Evolutionary conservation across 2,329 filamentous ascomycete genomes (phyloP), one percentile per base, ranked within the genome.

Genomic region (Scedosporium dehoogii): DNA sequence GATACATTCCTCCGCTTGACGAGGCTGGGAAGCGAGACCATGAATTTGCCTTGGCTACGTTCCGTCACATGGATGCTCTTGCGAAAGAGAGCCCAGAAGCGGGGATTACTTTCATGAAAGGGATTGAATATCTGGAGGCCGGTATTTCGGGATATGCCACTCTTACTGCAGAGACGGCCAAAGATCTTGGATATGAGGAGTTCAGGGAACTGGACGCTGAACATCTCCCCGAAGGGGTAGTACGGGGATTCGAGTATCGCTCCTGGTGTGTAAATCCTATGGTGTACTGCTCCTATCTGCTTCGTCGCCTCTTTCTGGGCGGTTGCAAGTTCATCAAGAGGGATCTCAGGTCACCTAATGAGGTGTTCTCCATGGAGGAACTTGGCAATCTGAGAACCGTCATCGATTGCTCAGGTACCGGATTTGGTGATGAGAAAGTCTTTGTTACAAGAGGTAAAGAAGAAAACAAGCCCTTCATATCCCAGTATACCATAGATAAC

Each of bases 191-290:
- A 1, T 66, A 75, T 61, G 68, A 72, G 10, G 74, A 70, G 3
- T 81, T 80, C 64, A 69, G 74, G 27, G 60, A 76, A 14, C 70
- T 79, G 23, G 51, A 65, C 0, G 14, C 60, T 0, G 62, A 68
- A 1, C 76, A 81, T 62, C 69, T 80, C 2, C 80, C 79, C 0
- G 67, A 72, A 0, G 73, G 73, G 1, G 76, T 81, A 1, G 65
- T 62, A n/a, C 72, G 80, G 65, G 81, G 79, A 0, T 80, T 75
- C 58, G 75, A 79, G 67, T 84, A 84, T 66, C 72, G 79, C 41
- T 82, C 81, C 0, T 84, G 79, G 72, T 84, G 80, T 65, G 72
- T 84, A 6, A 82, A 83, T 61, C 74, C 81, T 0, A 82, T 82
- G 67, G 69, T 84, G 4, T 84, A 84, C 68, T 81, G 79, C 68